These are phyloP conservation scores for Backusella westeae DNA, from an alignment of 192 early-diverging fungal species.

Conservation along the genomic window DNA sequence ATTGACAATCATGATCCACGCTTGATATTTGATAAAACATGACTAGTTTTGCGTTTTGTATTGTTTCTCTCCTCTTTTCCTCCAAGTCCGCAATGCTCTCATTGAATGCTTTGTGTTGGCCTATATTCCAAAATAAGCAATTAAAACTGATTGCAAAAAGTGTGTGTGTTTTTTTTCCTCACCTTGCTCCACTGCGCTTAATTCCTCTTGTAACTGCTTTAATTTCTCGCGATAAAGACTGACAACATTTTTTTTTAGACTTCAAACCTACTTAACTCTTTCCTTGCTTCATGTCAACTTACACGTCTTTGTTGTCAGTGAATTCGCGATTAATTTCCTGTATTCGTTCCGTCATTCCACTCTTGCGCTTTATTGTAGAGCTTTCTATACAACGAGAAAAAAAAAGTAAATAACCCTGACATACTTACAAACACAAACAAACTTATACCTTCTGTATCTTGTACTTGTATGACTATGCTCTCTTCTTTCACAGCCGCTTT, in stretches of 20 bases:
- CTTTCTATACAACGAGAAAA: background rate
- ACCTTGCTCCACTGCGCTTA: background rate
- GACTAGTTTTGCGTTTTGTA: slow-evolving; percentile 13
- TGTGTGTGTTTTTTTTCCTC: background rate
- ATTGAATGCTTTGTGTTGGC: background rate
- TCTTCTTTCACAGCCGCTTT: background rate
- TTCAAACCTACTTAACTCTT: background rate
- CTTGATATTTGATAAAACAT: slow-evolving; percentile 18
- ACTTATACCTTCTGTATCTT: background rate
- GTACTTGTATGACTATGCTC: background rate
- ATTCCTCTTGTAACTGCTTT: slow-evolving; percentile 8
- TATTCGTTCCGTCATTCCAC: slow-evolving; percentile 7
- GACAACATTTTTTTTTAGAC: background rate
- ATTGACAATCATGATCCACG: background rate
- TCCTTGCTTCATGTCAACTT: background rate
- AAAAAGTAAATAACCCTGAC: background rate
- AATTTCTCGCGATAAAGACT: slow-evolving; percentile 22
- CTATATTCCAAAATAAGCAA: background rate
- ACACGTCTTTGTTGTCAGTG: slow-evolving; percentile 8
- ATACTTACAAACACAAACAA: background rate
- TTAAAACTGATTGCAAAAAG: background rate
- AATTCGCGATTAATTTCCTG: slow-evolving; percentile 12
- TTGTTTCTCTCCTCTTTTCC: background rate
- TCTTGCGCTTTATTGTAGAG: background rate
- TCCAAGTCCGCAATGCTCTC: background rate